phyloP scores from a whole-genome alignment of 495 filamentous ascomycete species.

The Chaetomidium leptoderma region DNA sequence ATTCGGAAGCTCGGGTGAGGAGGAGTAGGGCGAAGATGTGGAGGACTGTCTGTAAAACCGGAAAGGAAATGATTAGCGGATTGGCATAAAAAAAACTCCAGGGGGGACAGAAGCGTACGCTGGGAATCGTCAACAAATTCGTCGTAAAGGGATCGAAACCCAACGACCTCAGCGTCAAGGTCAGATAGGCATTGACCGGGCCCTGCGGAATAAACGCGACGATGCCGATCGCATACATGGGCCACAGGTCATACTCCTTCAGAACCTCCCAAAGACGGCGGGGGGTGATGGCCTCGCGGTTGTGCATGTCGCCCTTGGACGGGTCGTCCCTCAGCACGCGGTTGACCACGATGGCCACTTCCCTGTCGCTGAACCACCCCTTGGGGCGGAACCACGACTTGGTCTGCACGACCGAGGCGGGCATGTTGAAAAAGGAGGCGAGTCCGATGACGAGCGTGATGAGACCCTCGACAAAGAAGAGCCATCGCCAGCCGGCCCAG shows the following conservation, averaged over 20 bases:
- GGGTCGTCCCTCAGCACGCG: conserved; percentile 68
- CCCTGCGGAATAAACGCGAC: conserved; percentile 52
- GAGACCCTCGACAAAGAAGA: conserved; percentile 51
- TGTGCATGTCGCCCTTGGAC: conserved; percentile 57
- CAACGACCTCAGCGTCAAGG: conserved; percentile 53
- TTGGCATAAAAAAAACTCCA: background rate
- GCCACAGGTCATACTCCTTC: conserved; percentile 68
- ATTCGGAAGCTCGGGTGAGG: conserved; percentile 45
- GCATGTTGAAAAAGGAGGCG: conserved; percentile 53
- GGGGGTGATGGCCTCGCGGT: conserved; percentile 56
- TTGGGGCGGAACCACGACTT: conserved; percentile 47
- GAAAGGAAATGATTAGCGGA: background rate
- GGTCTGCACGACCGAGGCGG: conserved; percentile 51
- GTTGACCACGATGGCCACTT: conserved; percentile 66
- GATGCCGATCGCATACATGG: conserved; percentile 61
- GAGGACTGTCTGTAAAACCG: conserved; percentile 18
- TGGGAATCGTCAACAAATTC: conserved; percentile 66
- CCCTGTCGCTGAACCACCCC: conserved; percentile 47
- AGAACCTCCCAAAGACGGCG: conserved; percentile 55
- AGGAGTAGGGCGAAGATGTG: conserved; percentile 39
- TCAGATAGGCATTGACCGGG: conserved; percentile 56
- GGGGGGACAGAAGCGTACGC: conserved; percentile 17
- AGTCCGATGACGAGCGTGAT: conserved; percentile 51
- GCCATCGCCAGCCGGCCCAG: conserved; percentile 58
- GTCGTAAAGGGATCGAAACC: conserved; percentile 65